Evolutionary conservation across 306 rosid genomes (phyloP).

Genomic region (Lathyrus sativus): DNA sequence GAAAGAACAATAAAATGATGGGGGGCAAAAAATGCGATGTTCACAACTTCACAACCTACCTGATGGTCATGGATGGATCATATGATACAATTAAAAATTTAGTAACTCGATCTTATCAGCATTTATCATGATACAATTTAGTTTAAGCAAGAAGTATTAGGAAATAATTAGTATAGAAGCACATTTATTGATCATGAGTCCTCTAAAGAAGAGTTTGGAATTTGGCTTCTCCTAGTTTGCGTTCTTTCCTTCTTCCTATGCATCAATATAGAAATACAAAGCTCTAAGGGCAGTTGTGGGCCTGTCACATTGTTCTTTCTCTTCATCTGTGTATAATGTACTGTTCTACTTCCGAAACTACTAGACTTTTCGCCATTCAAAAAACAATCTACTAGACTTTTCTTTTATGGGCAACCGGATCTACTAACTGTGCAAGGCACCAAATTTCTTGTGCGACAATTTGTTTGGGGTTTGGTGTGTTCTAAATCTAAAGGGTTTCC

Average conservation of each 20-base stretch:
- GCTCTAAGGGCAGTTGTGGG: constrained; percentile 1
- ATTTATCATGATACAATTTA: background rate
- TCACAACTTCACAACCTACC: background rate
- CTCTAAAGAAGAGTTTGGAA: background rate
- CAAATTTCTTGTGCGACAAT: background rate
- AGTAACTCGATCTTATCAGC: background rate
- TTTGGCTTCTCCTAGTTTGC: constrained; percentile 13
- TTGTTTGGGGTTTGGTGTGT: background rate
- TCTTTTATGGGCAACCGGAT: too few relatives aligned
- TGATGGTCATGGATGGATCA: constrained; percentile 15
- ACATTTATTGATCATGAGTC: constrained; percentile 9
- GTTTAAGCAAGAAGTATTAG: background rate
- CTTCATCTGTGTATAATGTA: background rate
- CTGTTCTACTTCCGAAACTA: background rate
- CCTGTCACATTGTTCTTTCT: background rate
- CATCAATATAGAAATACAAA: constrained; percentile 12
- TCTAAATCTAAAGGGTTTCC: constrained; percentile 23
- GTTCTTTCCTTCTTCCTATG: constrained; percentile 7
- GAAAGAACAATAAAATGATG: constrained; percentile 1
- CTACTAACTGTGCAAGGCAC: background rate
- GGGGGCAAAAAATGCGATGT: too few relatives aligned
- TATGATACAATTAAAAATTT: background rate
- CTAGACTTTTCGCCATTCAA: too few relatives aligned
- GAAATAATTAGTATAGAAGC: too few relatives aligned
- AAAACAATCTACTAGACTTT: too few relatives aligned